A percentile compares a stretch with the other conserved stretches of the same genome.
phyloP scores from a whole-genome alignment of 345 rosid genomes.

The Citrus cavaleriei region DNA sequence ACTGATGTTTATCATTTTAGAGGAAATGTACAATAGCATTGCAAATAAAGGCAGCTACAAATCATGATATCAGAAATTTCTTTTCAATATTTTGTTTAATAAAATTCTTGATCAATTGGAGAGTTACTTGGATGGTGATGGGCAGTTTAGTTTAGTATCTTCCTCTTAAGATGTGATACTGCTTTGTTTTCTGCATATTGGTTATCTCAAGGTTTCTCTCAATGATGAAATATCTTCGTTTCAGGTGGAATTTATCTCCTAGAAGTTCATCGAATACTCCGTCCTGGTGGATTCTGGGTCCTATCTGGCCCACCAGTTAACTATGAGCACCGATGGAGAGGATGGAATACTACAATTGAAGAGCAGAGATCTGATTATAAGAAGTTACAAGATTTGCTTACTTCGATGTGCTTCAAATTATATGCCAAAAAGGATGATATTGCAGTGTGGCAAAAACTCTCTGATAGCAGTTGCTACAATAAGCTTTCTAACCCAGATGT shows the following conservation, averaged over 20 bases:
- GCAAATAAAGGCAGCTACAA: not conserved
- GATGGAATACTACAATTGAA: constrained; percentile 95
- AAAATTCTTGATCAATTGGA: not conserved
- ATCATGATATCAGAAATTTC: not conserved
- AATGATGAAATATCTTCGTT: constrained; percentile 7
- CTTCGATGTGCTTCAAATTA: constrained; percentile 91
- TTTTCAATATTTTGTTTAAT: not conserved
- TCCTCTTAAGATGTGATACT: not conserved
- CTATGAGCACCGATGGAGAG: constrained; percentile 86
- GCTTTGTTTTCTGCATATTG: not conserved
- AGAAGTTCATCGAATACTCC: constrained; percentile 85
- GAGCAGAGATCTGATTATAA: constrained; percentile 88
- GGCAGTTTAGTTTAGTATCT: not conserved
- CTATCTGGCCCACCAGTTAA: constrained; percentile 97
- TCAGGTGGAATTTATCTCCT: constrained; percentile 95
- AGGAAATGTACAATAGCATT: not conserved
- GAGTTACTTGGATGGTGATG: not conserved
- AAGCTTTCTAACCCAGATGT: constrained; percentile 64
- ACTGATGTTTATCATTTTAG: not conserved
- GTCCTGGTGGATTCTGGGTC: constrained; percentile 99
- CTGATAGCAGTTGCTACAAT: constrained; percentile 64
- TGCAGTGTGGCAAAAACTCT: constrained; percentile 90
- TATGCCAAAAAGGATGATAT: constrained; percentile 84
- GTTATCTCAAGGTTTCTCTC: not conserved
- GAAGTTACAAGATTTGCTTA: constrained; percentile 67